Evolutionary conservation across 1,139 yeast species (phyloP).

Genomic region (Magnusiomyces suaveolens): DNA sequence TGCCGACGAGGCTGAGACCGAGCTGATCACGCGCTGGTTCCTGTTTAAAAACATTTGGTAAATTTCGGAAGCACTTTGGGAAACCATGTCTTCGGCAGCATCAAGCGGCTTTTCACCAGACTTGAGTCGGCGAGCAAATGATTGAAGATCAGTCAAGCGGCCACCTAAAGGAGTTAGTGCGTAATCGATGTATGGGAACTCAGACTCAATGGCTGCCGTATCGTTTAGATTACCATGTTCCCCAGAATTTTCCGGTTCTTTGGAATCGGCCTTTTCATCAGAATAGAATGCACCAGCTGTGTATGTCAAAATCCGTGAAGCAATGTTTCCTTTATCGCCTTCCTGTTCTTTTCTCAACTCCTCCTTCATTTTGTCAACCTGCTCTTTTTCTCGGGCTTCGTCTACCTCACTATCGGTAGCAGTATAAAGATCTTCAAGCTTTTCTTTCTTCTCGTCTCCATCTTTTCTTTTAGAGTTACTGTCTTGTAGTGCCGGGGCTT

Average conservation of each 20-base stretch:
- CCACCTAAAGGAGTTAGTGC: conserved; percentile 81
- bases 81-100: conserved; percentile 71
- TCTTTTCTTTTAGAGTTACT: not conserved
- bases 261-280: conserved; percentile 6
- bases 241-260: conserved; percentile 1
- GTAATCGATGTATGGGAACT: conserved; percentile 35
- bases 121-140: conserved; percentile 75
- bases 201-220: conserved; percentile 8
- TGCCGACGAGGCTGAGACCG: not conserved
- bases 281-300: not conserved
- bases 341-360: conserved; percentile 6
- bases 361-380: conserved; percentile 17
- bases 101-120: conserved; percentile 75
- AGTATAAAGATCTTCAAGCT: not conserved
- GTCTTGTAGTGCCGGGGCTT: conserved; percentile 7
- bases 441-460: not conserved
- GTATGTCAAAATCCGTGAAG: not conserved
- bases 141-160: conserved; percentile 85
- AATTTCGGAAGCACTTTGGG: conserved; percentile 79
- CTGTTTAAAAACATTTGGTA: conserved; percentile 65
- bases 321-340: not conserved
- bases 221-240: conserved; percentile 10
- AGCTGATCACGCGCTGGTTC: conserved; percentile 25
- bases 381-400: conserved; percentile 9
- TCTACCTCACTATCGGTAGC: not conserved